Evolutionary conservation across 2,329 filamentous ascomycete species (phyloP).

Genomic region (Cryoendolithus antarcticus): DNA sequence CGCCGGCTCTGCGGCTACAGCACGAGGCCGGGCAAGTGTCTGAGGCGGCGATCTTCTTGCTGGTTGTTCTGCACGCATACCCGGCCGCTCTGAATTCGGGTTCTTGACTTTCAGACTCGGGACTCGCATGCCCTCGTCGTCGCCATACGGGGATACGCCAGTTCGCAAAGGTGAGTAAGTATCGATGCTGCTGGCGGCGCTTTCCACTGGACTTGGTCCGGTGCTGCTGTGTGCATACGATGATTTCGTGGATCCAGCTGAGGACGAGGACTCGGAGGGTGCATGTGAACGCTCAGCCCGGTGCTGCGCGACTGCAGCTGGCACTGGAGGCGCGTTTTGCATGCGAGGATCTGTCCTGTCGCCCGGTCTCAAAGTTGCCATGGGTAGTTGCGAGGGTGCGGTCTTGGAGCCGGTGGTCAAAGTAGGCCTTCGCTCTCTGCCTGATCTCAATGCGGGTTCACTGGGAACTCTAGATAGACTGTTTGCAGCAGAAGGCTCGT

Average conservation of each 20-base stretch:
- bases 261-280: conserved; percentile 20
- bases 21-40: conserved; percentile 9
- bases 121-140: conserved; percentile 15
- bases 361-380: not conserved
- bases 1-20: not conserved
- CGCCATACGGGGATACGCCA: conserved; percentile 8
- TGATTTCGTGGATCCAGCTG: conserved; percentile 14
- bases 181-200: conserved; percentile 22
- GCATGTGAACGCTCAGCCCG: conserved; percentile 16
- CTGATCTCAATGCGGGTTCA: conserved; percentile 1
- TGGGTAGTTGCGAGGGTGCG: conserved; percentile 7
- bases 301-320: conserved; percentile 16
- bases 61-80: conserved; percentile 15
- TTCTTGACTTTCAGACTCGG: conserved; percentile 12
- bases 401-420: conserved; percentile 2
- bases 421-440: not conserved
- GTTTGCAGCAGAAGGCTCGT: not conserved
- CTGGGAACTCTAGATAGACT: conserved; percentile 3
- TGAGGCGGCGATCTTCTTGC: conserved; percentile 11
- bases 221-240: conserved; percentile 16
- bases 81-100: conserved; percentile 10
- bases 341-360: conserved; percentile 15
- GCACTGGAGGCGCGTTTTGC: conserved; percentile 22
- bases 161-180: conserved; percentile 13
- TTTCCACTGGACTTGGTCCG: conserved; percentile 17